These are phyloP conservation scores for Talaromyces sp. DNA, from an alignment of 2,329 filamentous ascomycete species.

Conservation along the genomic window DNA sequence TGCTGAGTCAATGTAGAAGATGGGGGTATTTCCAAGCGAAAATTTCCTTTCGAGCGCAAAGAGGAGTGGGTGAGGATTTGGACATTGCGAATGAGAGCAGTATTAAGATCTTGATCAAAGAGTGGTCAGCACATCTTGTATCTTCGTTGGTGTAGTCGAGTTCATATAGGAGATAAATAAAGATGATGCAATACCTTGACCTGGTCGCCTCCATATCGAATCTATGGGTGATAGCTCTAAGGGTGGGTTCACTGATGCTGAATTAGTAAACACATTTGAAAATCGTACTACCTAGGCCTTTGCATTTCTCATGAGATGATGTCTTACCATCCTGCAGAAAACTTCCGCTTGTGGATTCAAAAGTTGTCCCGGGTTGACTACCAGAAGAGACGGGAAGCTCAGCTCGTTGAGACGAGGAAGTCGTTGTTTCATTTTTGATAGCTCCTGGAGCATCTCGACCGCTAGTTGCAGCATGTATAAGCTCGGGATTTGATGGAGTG, in stretches of 20 bases:
- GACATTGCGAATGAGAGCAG: constrained; percentile 70
- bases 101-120: constrained; percentile 44
- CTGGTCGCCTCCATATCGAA: constrained; percentile 45
- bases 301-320: not conserved
- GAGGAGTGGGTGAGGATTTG: constrained; percentile 69
- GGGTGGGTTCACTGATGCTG: constrained; percentile 25
- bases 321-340: constrained; percentile 13
- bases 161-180: not conserved
- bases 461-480: constrained; percentile 27
- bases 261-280: constrained; percentile 17
- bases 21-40: constrained; percentile 66
- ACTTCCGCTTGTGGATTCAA: constrained; percentile 4
- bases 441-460: constrained; percentile 30
- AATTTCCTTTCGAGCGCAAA: constrained; percentile 63
- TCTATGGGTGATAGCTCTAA: constrained; percentile 41
- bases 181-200: constrained; percentile 48
- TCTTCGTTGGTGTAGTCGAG: not conserved
- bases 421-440: constrained; percentile 13
- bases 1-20: constrained; percentile 69
- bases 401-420: constrained; percentile 7
- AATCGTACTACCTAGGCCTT: not conserved
- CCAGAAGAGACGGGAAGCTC: constrained; percentile 24
- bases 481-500: constrained; percentile 24
- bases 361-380: constrained; percentile 12
- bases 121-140: not conserved